Percentiles rank a stretch among this genome's conserved stretches.
These are phyloP conservation scores for Fusarium proliferatum DNA, from an alignment of 2,329 filamentous ascomycete species.

Conservation along the genomic window DNA sequence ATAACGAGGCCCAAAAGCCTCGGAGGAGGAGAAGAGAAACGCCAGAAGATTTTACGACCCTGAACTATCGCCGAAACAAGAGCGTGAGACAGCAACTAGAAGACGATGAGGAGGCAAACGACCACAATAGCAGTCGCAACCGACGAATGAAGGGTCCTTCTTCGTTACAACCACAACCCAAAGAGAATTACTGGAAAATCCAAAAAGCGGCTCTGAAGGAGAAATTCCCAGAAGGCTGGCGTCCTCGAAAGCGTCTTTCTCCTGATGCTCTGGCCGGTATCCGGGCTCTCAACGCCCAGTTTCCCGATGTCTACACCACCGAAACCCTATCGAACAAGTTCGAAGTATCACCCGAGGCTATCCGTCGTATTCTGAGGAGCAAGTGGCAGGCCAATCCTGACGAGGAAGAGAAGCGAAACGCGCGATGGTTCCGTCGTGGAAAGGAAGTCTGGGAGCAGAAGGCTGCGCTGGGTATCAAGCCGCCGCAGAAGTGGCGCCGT, in stretches of 20 bases:
- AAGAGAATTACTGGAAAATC: conserved; percentile 72
- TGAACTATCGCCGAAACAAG: background rate
- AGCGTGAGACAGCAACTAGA: background rate
- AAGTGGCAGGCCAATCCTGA: conserved; percentile 76
- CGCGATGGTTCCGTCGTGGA: conserved; percentile 71
- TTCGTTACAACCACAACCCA: conserved; percentile 24
- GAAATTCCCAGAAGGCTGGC: conserved; percentile 87
- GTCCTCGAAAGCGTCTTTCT: conserved; percentile 85
- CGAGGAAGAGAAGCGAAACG: conserved; percentile 67
- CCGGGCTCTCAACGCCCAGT: conserved; percentile 80
- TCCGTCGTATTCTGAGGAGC: conserved; percentile 85
- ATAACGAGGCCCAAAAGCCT: background rate
- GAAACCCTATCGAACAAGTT: conserved; percentile 80
- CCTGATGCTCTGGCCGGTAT: conserved; percentile 94
- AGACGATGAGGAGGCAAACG: background rate
- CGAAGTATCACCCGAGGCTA: conserved; percentile 85
- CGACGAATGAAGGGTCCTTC: conserved; percentile 28
- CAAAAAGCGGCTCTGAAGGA: conserved; percentile 79
- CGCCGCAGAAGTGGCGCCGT: conserved; percentile 68
- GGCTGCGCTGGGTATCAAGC: conserved; percentile 70
- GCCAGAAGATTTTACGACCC: background rate
- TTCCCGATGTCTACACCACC: conserved; percentile 82
- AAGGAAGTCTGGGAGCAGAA: conserved; percentile 68
- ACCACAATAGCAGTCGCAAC: background rate
- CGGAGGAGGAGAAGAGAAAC: background rate